Percentiles rank a stretch among this genome's conserved stretches.
phyloP scores from a whole-genome alignment of 208 protist genomes.

The Trichomonas tenax region DNA sequence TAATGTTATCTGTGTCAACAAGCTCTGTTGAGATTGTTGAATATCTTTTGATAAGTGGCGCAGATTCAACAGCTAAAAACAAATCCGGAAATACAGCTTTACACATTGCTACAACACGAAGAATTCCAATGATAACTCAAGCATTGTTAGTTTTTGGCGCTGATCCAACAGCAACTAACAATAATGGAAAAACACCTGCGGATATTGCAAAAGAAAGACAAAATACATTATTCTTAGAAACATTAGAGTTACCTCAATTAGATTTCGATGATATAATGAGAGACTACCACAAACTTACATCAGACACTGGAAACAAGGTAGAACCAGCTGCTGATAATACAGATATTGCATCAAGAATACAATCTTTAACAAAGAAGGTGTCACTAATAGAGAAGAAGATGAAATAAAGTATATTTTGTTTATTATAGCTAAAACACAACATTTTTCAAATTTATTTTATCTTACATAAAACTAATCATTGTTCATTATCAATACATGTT shows the following conservation, averaged over 20 bases:
- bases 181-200: neutral
- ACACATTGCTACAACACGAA: neutral
- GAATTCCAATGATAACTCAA: neutral
- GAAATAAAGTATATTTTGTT: too few species aligned
- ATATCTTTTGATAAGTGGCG: neutral
- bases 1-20: neutral
- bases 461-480: too few species aligned
- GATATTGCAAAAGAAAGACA: neutral
- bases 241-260: neutral
- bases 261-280: neutral
- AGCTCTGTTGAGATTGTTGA: neutral
- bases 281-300: neutral
- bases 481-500: too few species aligned
- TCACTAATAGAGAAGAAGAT: neutral
- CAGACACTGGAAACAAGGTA: neutral
- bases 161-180: neutral
- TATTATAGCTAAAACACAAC: too few species aligned
- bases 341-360: neutral
- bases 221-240: neutral
- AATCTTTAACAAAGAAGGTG: neutral
- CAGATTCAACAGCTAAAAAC: neutral
- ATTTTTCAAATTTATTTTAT: too few species aligned
- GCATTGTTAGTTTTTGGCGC: neutral
- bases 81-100: neutral
- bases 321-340: neutral